A percentile compares a stretch with the other conserved stretches of the same genome.
These are phyloP conservation scores for Amphirosellinia nigrospora DNA, from an alignment of 495 filamentous ascomycete species.

Conservation along the genomic window DNA sequence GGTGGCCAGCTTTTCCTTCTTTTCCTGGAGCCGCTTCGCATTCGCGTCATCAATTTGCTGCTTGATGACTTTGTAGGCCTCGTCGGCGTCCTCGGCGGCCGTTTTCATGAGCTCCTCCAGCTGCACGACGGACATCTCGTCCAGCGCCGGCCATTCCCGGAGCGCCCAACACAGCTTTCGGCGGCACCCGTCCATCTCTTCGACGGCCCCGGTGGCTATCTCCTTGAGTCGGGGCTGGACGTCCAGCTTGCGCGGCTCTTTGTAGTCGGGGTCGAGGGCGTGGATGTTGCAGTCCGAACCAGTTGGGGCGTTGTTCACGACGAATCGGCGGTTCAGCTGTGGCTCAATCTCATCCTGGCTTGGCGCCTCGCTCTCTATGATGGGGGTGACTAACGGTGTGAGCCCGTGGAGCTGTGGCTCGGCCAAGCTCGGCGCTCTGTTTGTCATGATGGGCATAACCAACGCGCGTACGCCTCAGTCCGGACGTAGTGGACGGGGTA, in stretches of 20 bases:
- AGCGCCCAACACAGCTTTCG: neutral
- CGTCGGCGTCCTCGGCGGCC: neutral
- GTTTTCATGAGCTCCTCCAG: neutral
- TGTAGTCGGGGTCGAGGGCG: neutral
- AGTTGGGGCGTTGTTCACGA: neutral
- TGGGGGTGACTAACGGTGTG: neutral
- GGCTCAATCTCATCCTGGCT: neutral
- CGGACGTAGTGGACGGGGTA: too few species aligned
- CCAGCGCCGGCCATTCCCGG: neutral
- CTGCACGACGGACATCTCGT: neutral
- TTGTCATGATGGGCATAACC: too few species aligned
- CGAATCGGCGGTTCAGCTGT: slow-evolving; percentile 5
- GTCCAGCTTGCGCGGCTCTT: neutral
- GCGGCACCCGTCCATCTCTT: slow-evolving; percentile 1
- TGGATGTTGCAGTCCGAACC: neutral
- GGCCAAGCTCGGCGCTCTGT: too few species aligned
- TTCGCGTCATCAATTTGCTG: too few species aligned
- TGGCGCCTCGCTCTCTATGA: neutral
- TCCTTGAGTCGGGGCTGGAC: neutral
- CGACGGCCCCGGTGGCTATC: neutral
- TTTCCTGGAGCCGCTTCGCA: too few species aligned
- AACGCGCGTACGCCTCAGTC: too few species aligned
- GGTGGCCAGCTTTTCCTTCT: neutral
- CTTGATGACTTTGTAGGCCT: too few species aligned
- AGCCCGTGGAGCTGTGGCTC: too few species aligned